Evolutionary conservation across 73 alveolate species (phyloP), one percentile per base, ranked within the genome.

Genomic region (Symbiodinium pilosum): DNA sequence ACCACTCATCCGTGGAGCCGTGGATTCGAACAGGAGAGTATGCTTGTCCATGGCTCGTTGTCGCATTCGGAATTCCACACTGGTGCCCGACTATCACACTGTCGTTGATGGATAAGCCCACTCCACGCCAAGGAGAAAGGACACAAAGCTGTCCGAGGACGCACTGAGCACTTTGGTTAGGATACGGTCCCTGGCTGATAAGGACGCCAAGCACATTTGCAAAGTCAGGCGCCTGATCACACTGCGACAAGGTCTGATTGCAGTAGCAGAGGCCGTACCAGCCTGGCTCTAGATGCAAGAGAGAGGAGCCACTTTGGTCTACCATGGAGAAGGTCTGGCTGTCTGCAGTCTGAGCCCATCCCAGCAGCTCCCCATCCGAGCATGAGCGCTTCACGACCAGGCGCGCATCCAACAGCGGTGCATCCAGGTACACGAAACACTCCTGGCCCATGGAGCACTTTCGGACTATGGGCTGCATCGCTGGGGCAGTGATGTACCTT

Each of bases 371-470:
- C 42, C 84, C 51, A 36, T 34, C 41, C 40, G 28, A 36, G 59
- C 54, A 24, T 20, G 38, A 86, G n/a, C 56, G 75, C 93, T 40
- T 85, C 24, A 41, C 92, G 26, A 14, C 36, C 34, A 40, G 44
- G 36, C 3, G 20, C 20, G 4, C 20, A 30, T 51, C 34, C 41
- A 28, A 30, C n/a, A 21, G n/a, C 52, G n/a, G 52, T 12, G 39
- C 16, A 4, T n/a, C 16, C 32, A 44, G 9, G 20, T 32, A 2
- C 44, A 84, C 24, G 21, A 1, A 26, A 30, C 93, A 85, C 52
- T 43, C 52, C 77, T 85, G 93, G 81, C 93, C 93, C 34, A 85
- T 28, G 16, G 51, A 18, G 51, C 93, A 85, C 51, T 85, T 69
- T 36, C 28, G 39, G 20, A 85, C 30, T 6, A 38, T 36, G 0